Conservation (phyloP, 1,284 basidiomycete genomes). For the Vanrija humicola region DNA sequence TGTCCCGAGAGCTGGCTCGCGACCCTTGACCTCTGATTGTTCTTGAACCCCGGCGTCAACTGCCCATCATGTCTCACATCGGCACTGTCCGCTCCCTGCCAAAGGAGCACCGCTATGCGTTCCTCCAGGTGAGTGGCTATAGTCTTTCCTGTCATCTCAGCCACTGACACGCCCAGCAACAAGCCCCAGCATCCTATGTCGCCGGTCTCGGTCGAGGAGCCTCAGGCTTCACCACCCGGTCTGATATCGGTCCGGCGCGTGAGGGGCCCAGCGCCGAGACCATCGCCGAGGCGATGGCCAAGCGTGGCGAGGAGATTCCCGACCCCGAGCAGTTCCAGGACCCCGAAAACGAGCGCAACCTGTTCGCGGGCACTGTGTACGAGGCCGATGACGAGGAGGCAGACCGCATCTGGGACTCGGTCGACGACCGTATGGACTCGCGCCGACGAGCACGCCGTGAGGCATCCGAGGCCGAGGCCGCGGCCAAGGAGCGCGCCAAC, state of each 20-base stretch:
- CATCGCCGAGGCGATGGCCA: slow-evolving; percentile 76
- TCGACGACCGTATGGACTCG: slow-evolving; percentile 86
- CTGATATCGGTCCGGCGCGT: slow-evolving; percentile 96
- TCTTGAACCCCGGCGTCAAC: not conserved
- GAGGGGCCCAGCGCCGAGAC: slow-evolving; percentile 87
- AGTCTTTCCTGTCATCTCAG: not conserved
- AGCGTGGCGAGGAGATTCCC: slow-evolving; percentile 80
- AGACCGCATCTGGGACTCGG: slow-evolving; percentile 86
- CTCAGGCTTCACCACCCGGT: slow-evolving; percentile 96
- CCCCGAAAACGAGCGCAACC: slow-evolving; percentile 93
- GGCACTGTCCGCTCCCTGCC: slow-evolving; percentile 46
- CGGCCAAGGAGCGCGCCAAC: slow-evolving; percentile 44
- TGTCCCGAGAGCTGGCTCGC: too few species aligned
- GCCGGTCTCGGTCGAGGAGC: slow-evolving; percentile 96
- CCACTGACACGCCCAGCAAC: slow-evolving; percentile 46
- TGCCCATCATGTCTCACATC: slow-evolving; percentile 36
- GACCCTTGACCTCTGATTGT: too few species aligned
- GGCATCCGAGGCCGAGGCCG: slow-evolving; percentile 43
- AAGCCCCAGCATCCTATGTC: slow-evolving; percentile 88
- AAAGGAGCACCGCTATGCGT: slow-evolving; percentile 45
- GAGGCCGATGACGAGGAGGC: slow-evolving; percentile 98
- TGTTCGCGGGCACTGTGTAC: slow-evolving; percentile 93
- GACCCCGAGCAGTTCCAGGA: slow-evolving; percentile 85
- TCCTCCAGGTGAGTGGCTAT: slow-evolving; percentile 33
- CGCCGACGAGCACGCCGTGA: slow-evolving; percentile 68